These are phyloP conservation scores for Paramecium octaurelia DNA, from an alignment of 73 alveolate genomes.

Conservation along the genomic window DNA sequence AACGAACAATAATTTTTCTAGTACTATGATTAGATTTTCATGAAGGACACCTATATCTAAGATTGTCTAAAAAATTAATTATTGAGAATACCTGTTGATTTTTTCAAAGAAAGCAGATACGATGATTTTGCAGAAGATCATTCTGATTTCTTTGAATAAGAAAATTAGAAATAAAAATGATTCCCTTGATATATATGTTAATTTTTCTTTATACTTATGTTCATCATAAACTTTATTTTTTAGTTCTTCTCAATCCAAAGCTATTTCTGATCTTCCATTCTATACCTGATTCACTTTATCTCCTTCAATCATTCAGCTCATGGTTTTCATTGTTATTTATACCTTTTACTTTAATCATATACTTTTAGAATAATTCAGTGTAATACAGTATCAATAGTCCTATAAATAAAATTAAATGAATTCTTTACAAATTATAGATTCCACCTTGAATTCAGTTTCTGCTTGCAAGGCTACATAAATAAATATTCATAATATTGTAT, in stretches of 20 bases:
- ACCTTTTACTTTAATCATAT: no score
- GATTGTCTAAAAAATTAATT: background rate
- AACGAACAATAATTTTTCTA: background rate
- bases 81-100: background rate
- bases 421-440: slow-evolving; percentile 53
- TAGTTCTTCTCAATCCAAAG: slow-evolving; percentile 62
- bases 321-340: slow-evolving; percentile 63
- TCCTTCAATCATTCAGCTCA: slow-evolving; percentile 66
- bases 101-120: background rate
- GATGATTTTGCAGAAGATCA: slow-evolving; percentile 47
- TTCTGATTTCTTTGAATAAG: background rate
- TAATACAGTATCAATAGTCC: background rate
- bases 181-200: background rate
- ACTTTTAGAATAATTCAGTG: no score
- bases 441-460: slow-evolving; percentile 88
- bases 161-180: background rate
- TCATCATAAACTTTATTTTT: slow-evolving; percentile 46
- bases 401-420: background rate
- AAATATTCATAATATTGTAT: slow-evolving; percentile 88
- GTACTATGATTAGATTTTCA: background rate
- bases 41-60: background rate
- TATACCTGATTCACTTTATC: slow-evolving; percentile 60
- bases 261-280: slow-evolving; percentile 60
- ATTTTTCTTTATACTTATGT: background rate
- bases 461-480: slow-evolving; percentile 86